Conservation (phyloP, 371 early-diverging fungal species). For the Mucor velutinosus region DNA sequence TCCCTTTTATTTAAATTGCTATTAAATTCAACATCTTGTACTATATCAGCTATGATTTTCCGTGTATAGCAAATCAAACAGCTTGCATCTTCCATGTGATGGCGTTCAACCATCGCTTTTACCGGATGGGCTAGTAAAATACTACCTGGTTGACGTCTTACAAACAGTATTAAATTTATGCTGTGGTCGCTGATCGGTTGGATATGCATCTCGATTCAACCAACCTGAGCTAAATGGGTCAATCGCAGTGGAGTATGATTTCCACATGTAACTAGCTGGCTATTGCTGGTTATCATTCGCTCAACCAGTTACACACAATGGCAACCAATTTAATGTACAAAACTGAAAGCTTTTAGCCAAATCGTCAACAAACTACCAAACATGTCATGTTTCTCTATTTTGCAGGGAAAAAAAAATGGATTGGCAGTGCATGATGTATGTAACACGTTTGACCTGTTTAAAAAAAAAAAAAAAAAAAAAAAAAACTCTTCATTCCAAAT, state of each 20-base stretch:
- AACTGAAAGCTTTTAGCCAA: not conserved
- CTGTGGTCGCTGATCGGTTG: not conserved
- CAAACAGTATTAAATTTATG: not conserved
- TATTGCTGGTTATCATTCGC: not conserved
- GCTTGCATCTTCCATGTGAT: not conserved
- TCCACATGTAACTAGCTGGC: not conserved
- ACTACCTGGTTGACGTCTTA: too few relatives aligned
- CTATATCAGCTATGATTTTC: not conserved
- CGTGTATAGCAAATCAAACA: not conserved
- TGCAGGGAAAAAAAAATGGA: not conserved
- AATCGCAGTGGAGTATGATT: not conserved
- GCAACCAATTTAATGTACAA: not conserved
- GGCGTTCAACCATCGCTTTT: not conserved
- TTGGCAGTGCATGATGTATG: not conserved
- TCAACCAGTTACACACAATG: not conserved
- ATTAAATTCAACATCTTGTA: not conserved
- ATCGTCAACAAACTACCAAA: not conserved
- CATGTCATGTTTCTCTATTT: not conserved
- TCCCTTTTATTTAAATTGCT: not conserved
- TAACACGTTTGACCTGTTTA: not conserved
- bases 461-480: too few relatives aligned
- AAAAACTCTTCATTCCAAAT: not conserved
- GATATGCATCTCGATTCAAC: not conserved
- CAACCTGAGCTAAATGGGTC: not conserved
- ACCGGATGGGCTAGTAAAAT: not conserved